Percentiles rank a stretch among this genome's conserved stretches.
phyloP scores from a whole-genome alignment of 345 rosid genomes.

The Noccaea bulbosa region DNA sequence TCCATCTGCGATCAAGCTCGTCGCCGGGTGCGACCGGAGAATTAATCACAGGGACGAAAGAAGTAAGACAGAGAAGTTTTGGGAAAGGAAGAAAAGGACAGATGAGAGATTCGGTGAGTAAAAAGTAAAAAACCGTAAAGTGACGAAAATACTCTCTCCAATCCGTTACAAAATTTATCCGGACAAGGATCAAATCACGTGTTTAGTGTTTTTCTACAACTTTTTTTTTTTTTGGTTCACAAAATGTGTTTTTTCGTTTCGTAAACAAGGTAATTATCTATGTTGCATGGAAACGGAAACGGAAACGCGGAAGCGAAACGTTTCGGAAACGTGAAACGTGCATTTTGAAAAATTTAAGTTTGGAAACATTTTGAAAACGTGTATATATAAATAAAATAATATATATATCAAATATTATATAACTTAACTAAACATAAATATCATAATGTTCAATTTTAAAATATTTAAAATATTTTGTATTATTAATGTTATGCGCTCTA shows the following conservation, averaged over 20 bases:
- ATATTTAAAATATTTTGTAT: no score
- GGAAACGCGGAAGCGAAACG: no score
- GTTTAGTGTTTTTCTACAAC: slow-evolving; percentile 15
- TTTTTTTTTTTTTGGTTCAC: background rate
- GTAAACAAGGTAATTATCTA: no score
- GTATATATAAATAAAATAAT: no score
- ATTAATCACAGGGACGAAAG: background rate
- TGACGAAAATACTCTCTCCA: background rate
- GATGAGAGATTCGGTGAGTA: slow-evolving; percentile 31
- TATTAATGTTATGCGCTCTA: no score
- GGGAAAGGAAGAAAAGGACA: slow-evolving; percentile 33
- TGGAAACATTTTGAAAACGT: no score
- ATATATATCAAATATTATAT: no score
- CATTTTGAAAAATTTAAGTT: no score
- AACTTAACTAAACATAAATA: no score
- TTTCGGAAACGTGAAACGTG: no score
- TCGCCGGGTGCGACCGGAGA: background rate
- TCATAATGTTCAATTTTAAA: no score
- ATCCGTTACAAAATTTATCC: slow-evolving; percentile 16
- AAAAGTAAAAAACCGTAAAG: slow-evolving; percentile 3
- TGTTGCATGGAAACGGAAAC: no score
- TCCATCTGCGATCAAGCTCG: slow-evolving; percentile 33
- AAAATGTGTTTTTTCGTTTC: background rate
- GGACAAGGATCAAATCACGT: slow-evolving; percentile 29
- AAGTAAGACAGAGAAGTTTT: background rate